These are phyloP conservation scores for Mucor irregularis DNA, from an alignment of 371 early-diverging fungal species.

Conservation along the genomic window DNA sequence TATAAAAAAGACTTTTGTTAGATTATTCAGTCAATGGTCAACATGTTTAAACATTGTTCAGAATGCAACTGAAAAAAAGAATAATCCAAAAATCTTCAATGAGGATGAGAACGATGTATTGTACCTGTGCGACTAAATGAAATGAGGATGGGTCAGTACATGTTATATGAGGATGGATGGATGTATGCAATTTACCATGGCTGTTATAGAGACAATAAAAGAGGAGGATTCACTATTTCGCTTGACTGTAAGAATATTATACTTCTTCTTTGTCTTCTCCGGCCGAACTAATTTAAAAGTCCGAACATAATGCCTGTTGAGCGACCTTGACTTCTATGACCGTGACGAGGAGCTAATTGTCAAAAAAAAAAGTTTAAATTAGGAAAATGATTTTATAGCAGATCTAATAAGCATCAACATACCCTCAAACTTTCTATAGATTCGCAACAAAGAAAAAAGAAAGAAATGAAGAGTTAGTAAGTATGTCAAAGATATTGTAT, in stretches of 20 bases:
- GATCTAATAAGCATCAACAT: background rate
- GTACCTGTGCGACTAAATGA: constrained; percentile 27
- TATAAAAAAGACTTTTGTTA: background rate
- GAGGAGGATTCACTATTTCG: constrained; percentile 12
- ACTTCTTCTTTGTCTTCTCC: background rate
- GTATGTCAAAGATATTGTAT: background rate
- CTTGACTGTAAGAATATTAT: background rate
- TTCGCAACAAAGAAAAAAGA: background rate
- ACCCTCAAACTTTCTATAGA: constrained; percentile 24
- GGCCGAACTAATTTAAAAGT: background rate
- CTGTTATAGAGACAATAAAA: constrained; percentile 30
- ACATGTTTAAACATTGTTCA: background rate
- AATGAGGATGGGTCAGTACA: constrained; percentile 7
- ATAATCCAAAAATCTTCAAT: background rate
- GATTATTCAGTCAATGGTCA: background rate
- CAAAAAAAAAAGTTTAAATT: background rate
- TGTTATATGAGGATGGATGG: constrained; percentile 21
- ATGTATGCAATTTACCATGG: constrained; percentile 23
- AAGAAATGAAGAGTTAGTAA: constrained; percentile 3
- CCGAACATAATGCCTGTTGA: no score
- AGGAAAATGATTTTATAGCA: background rate
- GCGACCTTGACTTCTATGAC: no score
- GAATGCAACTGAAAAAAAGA: background rate
- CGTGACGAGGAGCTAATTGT: constrained; percentile 86
- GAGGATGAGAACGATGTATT: background rate